phyloP scores from a whole-genome alignment of 2,329 filamentous ascomycete genomes.

The Diaporthe capsici region DNA sequence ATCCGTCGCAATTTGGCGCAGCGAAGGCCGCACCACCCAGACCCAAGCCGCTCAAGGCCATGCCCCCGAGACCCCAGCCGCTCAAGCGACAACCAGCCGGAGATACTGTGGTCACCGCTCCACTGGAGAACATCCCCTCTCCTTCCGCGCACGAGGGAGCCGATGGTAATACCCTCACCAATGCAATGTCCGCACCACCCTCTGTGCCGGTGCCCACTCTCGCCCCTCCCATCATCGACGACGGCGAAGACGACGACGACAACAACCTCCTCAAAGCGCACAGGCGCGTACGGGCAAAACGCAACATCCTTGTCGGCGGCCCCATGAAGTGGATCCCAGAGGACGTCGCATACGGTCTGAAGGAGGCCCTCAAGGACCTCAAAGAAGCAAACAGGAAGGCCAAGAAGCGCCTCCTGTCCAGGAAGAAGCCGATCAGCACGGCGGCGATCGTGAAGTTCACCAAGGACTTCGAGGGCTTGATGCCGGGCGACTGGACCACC shows the following conservation, averaged over 20 bases:
- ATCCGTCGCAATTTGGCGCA: not conserved
- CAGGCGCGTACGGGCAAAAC: not conserved
- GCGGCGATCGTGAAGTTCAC: not conserved
- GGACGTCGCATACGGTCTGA: not conserved
- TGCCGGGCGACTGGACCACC: not conserved
- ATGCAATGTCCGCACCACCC: not conserved
- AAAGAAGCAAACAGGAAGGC: not conserved
- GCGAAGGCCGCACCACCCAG: not conserved
- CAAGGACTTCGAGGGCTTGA: not conserved
- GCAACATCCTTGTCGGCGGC: not conserved
- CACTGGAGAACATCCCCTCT: not conserved
- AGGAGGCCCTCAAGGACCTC: not conserved
- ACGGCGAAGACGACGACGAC: not conserved
- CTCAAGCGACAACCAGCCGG: not conserved
- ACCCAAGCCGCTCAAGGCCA: not conserved
- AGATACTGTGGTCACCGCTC: not conserved
- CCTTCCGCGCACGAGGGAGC: not conserved
- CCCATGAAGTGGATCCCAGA: slow-evolving; percentile 22
- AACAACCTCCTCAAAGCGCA: not conserved
- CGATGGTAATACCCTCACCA: rapidly evolving
- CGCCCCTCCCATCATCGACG: not conserved
- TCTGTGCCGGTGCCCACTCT: not conserved
- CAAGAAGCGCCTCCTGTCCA: slow-evolving; percentile 14
- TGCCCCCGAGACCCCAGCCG: not conserved
- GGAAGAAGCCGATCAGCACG: not conserved